Base-by-base conservation (phyloP, 1,284 basidiomycete genomes). In the Trichosporon asahii region DNA sequence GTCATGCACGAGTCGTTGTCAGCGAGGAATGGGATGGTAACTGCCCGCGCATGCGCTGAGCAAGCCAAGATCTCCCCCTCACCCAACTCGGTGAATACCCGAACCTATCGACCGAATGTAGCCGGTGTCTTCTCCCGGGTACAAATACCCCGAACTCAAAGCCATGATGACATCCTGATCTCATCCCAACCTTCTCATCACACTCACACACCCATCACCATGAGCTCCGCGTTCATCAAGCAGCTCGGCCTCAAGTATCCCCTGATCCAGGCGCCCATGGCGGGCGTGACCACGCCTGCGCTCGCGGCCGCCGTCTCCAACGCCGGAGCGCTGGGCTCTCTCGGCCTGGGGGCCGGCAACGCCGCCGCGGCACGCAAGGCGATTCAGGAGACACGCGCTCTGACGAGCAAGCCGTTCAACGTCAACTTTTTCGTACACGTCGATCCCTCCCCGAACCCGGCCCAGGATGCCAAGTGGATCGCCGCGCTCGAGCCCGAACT, bases 191-290 rank as follows among this genome's bases (percentile, higher is more conserved):
- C 57, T 12, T 31, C 29, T 31, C 29, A 18, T 15, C 21, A 1
- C 63, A 37, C 61, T 33, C 29, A 33, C 31, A 23, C 35, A 23
- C n/a, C n/a, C n/a, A n/a, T n/a, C n/a, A n/a, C 63, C 25, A 49
- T 65, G 57, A 61, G 57, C 44, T 44, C 64, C 7, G 5, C 64
- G 15, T 49, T 65, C 53, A 27, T 57, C 55, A 49, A 68, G 53
- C 74, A 72, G 27, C 69, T 80, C 9, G 76, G 77, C 21, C 63
- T 80, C 18, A 57, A 53, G 18, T 65, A 75, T 18, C 80, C 80
- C 0, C 79, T 82, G 71, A 76, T 80, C 63, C 78, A 80, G 68
- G 80, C 80, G 2, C 80, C 80, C 1, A 73, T 82, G 80, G 80
- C 80, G 11, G 80, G 80, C 27, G 74, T 74, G 11, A 75, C 79